Evolutionary conservation across 495 filamentous ascomycete genomes (phyloP), one percentile per base, ranked within the genome.

Genomic region (Echria macrotheca): DNA sequence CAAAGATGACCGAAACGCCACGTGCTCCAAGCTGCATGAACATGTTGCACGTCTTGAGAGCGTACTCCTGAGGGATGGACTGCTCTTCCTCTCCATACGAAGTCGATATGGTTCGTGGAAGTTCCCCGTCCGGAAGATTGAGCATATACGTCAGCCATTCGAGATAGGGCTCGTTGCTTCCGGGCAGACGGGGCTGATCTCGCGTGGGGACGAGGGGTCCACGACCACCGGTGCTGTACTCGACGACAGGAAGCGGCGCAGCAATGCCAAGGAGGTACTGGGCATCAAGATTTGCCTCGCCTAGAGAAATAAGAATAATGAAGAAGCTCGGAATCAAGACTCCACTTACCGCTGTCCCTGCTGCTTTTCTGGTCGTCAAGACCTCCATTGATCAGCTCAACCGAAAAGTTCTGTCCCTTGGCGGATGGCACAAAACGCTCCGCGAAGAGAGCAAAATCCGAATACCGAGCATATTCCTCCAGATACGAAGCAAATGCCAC

Each of bases 71-170:
- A 0, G 87, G 86, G 0, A 93, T 77, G 4, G 79, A 85, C 68
- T 91, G 68, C 61, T 95, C 89, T 38, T 89, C 79, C 54, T 91
- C 87, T 32, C 86, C 86, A 61, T 93, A 95, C 0, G 83, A 88
- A 35, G 81, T 89, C 28, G 85, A 83, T 50, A 95, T 78, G 10
- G 86, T 80, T 50, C 85, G 80, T 1, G 88, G 89, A 8, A 95
- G 73, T 6, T 81, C 69, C 9, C 56, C 29, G 45, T 69, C 57
- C 12, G 52, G 35, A 12, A 56, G 59, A 4, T 47, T 48, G 12
- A 72, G 55, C 19, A 75, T 55, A 52, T 80, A 81, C 19, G 81
- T 74, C 25, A 89, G 75, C 61, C 83, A 89, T 1, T 83, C 79
- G 3, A 91, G 72, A 59, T 88, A 94, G 0, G 88, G 87, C 69